Conservation (phyloP, 208 protist species). For the Leishmania tropica region DNA sequence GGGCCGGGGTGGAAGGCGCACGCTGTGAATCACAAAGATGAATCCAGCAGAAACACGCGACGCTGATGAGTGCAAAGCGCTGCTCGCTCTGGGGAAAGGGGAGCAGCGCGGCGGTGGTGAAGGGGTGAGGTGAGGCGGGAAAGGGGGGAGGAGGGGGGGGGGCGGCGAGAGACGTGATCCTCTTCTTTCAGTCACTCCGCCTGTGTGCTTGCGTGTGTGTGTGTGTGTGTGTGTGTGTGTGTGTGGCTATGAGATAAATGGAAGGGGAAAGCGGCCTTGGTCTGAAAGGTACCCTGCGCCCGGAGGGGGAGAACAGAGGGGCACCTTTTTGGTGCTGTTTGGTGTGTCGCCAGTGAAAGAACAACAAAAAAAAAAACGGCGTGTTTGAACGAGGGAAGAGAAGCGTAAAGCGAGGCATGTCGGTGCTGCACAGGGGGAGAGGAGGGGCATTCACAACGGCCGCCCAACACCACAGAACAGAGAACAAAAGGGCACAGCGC, state of each 20-base stretch:
- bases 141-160: neutral
- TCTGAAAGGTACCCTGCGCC: neutral
- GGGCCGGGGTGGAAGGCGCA: neutral
- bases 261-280: neutral
- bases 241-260: neutral
- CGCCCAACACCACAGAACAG: neutral
- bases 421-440: neutral
- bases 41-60: neutral
- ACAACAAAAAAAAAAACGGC: neutral
- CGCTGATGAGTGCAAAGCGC: neutral
- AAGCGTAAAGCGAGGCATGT: conserved; percentile 13
- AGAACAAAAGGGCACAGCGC: neutral
- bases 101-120: neutral
- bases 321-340: neutral
- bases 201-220: neutral
- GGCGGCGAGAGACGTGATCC: neutral
- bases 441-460: too few relatives aligned
- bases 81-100: neutral
- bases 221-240: neutral
- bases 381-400: conserved; percentile 1
- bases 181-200: neutral
- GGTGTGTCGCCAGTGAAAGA: neutral
- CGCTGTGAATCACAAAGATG: neutral
- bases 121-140: neutral
- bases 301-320: neutral